phyloP scores from a whole-genome alignment of 768 basidiomycete species.

The Pleurotus djamor region DNA sequence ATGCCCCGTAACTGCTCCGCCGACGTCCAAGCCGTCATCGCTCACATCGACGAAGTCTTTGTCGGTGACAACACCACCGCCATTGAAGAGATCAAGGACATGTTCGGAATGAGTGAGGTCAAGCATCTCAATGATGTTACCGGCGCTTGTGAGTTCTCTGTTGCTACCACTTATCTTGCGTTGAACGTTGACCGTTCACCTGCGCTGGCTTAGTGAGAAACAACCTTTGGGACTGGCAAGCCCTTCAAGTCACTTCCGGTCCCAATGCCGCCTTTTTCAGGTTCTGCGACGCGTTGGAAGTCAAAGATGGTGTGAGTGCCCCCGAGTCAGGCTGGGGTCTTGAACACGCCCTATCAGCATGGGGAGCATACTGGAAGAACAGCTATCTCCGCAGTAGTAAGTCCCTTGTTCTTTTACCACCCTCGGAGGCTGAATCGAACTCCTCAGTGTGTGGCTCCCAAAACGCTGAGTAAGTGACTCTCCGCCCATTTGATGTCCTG shows the following conservation, averaged over 20 bases:
- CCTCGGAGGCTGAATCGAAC: not conserved
- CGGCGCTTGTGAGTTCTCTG: slow-evolving; percentile 39
- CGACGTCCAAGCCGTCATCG: slow-evolving; percentile 62
- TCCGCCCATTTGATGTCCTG: not conserved
- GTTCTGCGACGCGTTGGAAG: slow-evolving; percentile 69
- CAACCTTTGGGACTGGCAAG: slow-evolving; percentile 70
- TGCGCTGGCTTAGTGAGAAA: slow-evolving; percentile 42
- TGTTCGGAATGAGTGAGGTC: slow-evolving; percentile 55
- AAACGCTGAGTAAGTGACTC: slow-evolving; percentile 43
- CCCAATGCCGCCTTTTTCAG: slow-evolving; percentile 44
- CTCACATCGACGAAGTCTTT: slow-evolving; percentile 59
- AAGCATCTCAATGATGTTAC: slow-evolving; percentile 67
- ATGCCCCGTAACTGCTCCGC: slow-evolving; percentile 66
- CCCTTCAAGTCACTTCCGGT: slow-evolving; percentile 50
- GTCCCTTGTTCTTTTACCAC: slow-evolving; percentile 17
- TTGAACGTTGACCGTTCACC: slow-evolving; percentile 19
- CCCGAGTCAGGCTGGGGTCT: slow-evolving; percentile 60
- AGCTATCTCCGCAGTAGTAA: slow-evolving; percentile 43
- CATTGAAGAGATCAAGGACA: slow-evolving; percentile 53
- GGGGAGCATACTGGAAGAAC: slow-evolving; percentile 56
- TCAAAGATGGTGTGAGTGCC: slow-evolving; percentile 51
- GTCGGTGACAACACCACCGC: slow-evolving; percentile 37
- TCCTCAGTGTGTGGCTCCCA: slow-evolving; percentile 47
- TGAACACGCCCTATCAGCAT: slow-evolving; percentile 54
- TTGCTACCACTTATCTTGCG: slow-evolving; percentile 5